phyloP scores from a whole-genome alignment of 2,329 filamentous ascomycete genomes.

The Lachnellula hyalina region DNA sequence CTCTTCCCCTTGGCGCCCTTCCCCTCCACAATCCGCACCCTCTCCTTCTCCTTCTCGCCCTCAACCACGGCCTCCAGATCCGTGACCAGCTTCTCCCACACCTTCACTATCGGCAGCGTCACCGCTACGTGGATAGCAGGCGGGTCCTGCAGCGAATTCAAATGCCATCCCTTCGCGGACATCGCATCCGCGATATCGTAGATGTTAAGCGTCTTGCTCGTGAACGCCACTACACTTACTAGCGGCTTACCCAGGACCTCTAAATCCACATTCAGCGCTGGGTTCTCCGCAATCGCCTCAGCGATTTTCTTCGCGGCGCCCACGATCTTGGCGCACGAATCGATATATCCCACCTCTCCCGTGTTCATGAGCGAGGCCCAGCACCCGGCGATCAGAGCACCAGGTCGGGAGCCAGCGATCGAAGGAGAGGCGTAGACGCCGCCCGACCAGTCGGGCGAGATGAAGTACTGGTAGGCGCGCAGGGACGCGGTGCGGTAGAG shows the following conservation, averaged over 20 bases:
- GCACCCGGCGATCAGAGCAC: conserved; percentile 90
- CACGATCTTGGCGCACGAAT: conserved; percentile 82
- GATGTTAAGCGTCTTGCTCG: conserved; percentile 75
- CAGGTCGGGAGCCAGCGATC: conserved; percentile 85
- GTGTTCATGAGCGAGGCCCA: conserved; percentile 89
- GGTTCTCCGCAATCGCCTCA: conserved; percentile 64
- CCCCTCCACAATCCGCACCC: conserved; percentile 64
- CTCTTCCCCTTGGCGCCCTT: conserved; percentile 61
- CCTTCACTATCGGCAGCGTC: conserved; percentile 77
- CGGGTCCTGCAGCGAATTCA: conserved; percentile 89
- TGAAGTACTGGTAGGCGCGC: conserved; percentile 91
- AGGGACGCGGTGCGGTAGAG: conserved; percentile 78
- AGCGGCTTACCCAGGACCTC: conserved; percentile 78
- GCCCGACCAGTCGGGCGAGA: conserved; percentile 89
- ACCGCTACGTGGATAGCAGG: conserved; percentile 92
- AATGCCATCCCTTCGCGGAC: conserved; percentile 81
- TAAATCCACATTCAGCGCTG: conserved; percentile 65
- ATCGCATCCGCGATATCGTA: conserved; percentile 94
- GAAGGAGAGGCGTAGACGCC: conserved; percentile 93
- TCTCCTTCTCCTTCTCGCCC: conserved; percentile 75
- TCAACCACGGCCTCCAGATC: conserved; percentile 66
- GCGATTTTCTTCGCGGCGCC: conserved; percentile 79
- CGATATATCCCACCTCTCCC: conserved; percentile 82
- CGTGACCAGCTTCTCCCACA: conserved; percentile 69
- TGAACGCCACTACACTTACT: conserved; percentile 87